Evolutionary conservation across 2,329 filamentous ascomycete genomes (phyloP).

Genomic region (Xylariaceae sp.): DNA sequence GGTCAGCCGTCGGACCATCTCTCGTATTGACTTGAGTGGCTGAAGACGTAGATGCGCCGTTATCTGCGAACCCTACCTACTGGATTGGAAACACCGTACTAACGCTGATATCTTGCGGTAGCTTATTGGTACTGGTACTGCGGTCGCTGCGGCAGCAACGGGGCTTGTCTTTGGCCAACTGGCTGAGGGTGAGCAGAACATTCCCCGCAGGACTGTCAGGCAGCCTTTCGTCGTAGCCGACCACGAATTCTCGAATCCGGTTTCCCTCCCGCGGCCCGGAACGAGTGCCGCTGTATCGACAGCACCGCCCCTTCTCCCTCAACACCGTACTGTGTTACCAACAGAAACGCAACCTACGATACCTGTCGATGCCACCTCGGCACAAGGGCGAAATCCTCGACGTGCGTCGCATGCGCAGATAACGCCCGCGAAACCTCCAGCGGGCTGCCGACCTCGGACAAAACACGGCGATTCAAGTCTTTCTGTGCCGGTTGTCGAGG

Average conservation of each 20-base stretch:
- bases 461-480: conserved; percentile 27
- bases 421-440: conserved; percentile 35
- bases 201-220: conserved; percentile 31
- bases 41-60: no score
- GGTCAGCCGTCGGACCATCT: no score
- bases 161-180: conserved; percentile 56
- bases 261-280: conserved; percentile 36
- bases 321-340: conserved; percentile 32
- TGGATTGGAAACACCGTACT: no score
- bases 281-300: conserved; percentile 34
- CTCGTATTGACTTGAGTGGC: neutral
- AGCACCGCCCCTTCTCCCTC: conserved; percentile 26
- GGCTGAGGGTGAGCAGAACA: conserved; percentile 32
- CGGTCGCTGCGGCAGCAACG: conserved; percentile 54
- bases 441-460: conserved; percentile 39
- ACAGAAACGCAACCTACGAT: conserved; percentile 17
- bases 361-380: conserved; percentile 14
- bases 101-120: conserved; percentile 27
- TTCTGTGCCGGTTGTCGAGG: conserved; percentile 34
- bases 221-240: conserved; percentile 30
- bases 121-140: conserved; percentile 58
- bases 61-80: no score
- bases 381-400: conserved; percentile 27
- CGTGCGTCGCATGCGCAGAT: conserved; percentile 32
- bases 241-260: conserved; percentile 29